Evolutionary conservation across 2,329 filamentous ascomycete species (phyloP).

Genomic region (Cadophora sp.): DNA sequence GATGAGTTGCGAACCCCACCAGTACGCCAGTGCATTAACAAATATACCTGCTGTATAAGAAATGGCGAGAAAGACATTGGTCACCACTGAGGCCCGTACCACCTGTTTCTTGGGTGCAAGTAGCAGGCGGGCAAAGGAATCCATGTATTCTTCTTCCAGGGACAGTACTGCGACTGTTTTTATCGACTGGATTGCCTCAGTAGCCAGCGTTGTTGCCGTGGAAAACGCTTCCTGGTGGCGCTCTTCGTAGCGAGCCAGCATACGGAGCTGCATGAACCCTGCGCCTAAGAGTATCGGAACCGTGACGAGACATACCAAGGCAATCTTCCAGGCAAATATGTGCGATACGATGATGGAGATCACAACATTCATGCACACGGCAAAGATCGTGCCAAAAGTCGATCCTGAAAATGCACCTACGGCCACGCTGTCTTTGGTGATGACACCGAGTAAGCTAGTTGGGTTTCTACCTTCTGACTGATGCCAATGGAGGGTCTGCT

Average conservation of each 20-base stretch:
- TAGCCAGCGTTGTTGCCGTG: constrained; percentile 60
- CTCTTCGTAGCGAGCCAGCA: constrained; percentile 66
- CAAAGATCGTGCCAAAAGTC: constrained; percentile 71
- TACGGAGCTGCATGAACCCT: constrained; percentile 58
- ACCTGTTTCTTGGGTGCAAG: constrained; percentile 60
- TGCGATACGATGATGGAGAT: constrained; percentile 72
- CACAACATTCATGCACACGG: constrained; percentile 71
- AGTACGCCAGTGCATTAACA: constrained; percentile 77
- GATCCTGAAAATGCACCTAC: constrained; percentile 73
- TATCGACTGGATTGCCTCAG: constrained; percentile 70
- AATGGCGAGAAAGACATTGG: constrained; percentile 60
- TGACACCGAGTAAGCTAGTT: constrained; percentile 66
- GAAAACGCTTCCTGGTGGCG: constrained; percentile 69
- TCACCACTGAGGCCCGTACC: constrained; percentile 48
- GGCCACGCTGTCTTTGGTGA: constrained; percentile 72
- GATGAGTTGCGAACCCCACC: constrained; percentile 79
- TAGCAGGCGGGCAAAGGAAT: constrained; percentile 60
- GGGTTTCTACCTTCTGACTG: constrained; percentile 69
- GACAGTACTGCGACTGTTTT: constrained; percentile 65
- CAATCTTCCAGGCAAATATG: constrained; percentile 77
- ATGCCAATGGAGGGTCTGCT: constrained; percentile 74
- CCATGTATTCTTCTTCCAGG: constrained; percentile 59
- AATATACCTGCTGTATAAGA: constrained; percentile 68
- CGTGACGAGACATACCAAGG: constrained; percentile 52
- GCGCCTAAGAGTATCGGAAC: constrained; percentile 69